Base-by-base conservation (phyloP, 2,329 filamentous ascomycete genomes). In the Cladosporium velox region DNA sequence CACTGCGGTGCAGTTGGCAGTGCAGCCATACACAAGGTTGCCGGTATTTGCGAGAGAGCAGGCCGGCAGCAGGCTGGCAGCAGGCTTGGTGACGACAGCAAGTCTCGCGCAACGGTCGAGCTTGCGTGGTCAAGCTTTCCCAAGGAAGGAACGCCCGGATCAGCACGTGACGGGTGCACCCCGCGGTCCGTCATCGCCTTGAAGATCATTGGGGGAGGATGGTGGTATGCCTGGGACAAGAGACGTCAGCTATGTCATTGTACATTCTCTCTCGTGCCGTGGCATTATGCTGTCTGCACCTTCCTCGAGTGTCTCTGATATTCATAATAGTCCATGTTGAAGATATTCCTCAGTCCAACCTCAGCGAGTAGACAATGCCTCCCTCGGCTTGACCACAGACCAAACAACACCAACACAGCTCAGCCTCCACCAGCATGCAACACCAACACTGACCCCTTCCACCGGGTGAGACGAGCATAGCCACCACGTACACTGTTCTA, bases 101-200 rank as follows among this genome's bases (percentile, higher is more conserved):
- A 30, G 18, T 21, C 28, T 55, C 3, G 15, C 38, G 38, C 38
- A 44, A n/a, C 38, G 38, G 6, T 35, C 49, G 21, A 52, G 21
- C 49, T 52, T 26, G 55, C 34, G n/a, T 35, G 12, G 30, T 28
- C 52, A 58, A 58, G 55, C 55, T 58, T 58, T 58, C 55, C 5
- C 55, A 28, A 28, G 55, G 55, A 12, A 58, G 21, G 15, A n/a
- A 8, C 12, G 52, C 52, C 18, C 4, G 18, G 52, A 6, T 21
- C 30, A 55, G 52, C 52, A n/a, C 32, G 28, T 34, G 52, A 21
- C n/a, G 41, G n/a, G 41, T 58, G 55, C 55, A 5, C 15, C 21
- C 24, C 34, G 21, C 55, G 18, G 18, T 6, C 30, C 30, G 26
- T 34, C 55, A 38, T 38, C 55, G 34, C 21, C 34, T 26, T 24